These are phyloP conservation scores for Saccharomycopsis hybrid DNA, from an alignment of 1,139 yeast species.

Conservation along the genomic window DNA sequence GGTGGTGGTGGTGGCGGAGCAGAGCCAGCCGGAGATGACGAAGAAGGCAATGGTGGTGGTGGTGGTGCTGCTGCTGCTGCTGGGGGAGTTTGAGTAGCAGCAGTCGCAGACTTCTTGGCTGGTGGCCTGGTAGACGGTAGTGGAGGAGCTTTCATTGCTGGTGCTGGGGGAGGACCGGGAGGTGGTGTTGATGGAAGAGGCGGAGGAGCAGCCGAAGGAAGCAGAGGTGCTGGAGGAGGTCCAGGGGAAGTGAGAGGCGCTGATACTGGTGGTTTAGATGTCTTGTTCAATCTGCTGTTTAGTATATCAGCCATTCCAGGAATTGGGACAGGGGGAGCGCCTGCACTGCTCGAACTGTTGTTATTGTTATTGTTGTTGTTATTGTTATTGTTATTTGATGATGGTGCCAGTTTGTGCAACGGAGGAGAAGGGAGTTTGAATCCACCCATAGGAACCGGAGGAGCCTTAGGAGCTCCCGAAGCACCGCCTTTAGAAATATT, in stretches of 20 bases:
- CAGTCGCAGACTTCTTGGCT: too few species aligned
- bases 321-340: not conserved
- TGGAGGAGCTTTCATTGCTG: slow-evolving; percentile 1
- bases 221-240: slow-evolving; percentile 10
- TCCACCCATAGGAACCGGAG: not conserved
- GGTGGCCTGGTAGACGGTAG: not conserved
- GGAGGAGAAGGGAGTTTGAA: slow-evolving; percentile 7
- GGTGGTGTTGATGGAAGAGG: slow-evolving; percentile 2
- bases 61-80: slow-evolving; percentile 2
- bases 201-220: slow-evolving; percentile 7
- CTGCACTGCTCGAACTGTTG: not conserved
- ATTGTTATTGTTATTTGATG: too few species aligned
- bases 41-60: too few species aligned
- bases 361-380: too few species aligned
- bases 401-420: slow-evolving; percentile 6
- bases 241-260: slow-evolving; percentile 9
- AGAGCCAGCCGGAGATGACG: too few species aligned
- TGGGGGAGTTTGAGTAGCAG: too few species aligned
- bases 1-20: too few species aligned
- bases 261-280: not conserved
- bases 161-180: too few species aligned
- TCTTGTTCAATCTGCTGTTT: too few species aligned
- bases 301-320: not conserved
- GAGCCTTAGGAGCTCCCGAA: slow-evolving; percentile 3
- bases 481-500: not conserved